A percentile compares a stretch with the other conserved stretches of the same genome.
These are phyloP conservation scores for Pelargonium exstipulatum DNA, from an alignment of 441 rosid species.

Conservation along the genomic window DNA sequence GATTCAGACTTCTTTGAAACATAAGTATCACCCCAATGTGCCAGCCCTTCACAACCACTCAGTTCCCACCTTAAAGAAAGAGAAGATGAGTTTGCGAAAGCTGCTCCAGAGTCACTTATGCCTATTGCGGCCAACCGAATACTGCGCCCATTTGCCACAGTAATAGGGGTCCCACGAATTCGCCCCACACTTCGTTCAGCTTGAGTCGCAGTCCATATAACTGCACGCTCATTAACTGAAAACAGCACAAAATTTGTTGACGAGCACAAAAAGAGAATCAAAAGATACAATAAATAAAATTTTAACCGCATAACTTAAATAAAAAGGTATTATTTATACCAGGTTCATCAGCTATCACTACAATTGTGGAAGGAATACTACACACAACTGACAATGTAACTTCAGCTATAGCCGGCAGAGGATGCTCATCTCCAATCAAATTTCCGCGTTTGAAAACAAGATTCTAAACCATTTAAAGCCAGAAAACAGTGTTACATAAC, in stretches of 20 bases:
- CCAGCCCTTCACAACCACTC: slow-evolving; percentile 60
- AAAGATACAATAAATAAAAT: slow-evolving; percentile 2
- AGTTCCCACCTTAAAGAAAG: slow-evolving; percentile 82
- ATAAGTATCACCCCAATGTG: slow-evolving; percentile 63
- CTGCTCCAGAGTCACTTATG: slow-evolving; percentile 55
- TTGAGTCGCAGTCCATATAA: slow-evolving; percentile 50
- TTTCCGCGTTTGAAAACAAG: slow-evolving; percentile 79
- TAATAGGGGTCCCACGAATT: slow-evolving; percentile 56
- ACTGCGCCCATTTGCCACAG: slow-evolving; percentile 84
- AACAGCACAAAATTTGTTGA: slow-evolving; percentile 23
- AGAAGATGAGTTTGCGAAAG: slow-evolving; percentile 92
- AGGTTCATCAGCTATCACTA: slow-evolving; percentile 77
- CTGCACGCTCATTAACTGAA: slow-evolving; percentile 68
- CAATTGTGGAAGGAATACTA: slow-evolving; percentile 70
- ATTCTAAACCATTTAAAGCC: slow-evolving; percentile 44
- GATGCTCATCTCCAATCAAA: slow-evolving; percentile 75
- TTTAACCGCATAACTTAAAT: slow-evolving; percentile 8
- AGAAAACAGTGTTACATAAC: slow-evolving; percentile 22
- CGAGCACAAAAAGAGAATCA: slow-evolving; percentile 8
- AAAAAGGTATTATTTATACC: slow-evolving; percentile 36
- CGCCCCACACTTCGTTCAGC: slow-evolving; percentile 51
- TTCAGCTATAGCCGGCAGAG: slow-evolving; percentile 67
- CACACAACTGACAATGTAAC: slow-evolving; percentile 53
- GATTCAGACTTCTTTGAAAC: slow-evolving; percentile 43
- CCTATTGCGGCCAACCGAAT: slow-evolving; percentile 82